These are phyloP conservation scores for Talaromyces sp. DNA, from an alignment of 2,329 filamentous ascomycete genomes.

Conservation along the genomic window DNA sequence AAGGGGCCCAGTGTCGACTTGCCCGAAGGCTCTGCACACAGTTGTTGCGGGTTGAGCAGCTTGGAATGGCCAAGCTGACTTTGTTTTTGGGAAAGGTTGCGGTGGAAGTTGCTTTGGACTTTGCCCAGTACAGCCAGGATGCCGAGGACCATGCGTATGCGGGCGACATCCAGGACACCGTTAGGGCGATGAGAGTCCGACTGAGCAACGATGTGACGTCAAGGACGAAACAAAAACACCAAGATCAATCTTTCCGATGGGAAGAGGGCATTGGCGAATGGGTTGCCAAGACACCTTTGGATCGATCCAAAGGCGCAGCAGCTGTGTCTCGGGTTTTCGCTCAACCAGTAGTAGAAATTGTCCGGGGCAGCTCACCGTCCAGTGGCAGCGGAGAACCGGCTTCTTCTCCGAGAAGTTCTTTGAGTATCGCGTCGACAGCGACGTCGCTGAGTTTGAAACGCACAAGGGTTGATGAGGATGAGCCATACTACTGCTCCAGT, in stretches of 20 bases:
- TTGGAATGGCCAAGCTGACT: slow-evolving; percentile 18
- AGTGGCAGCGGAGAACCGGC: slow-evolving; percentile 17
- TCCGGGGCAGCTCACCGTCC: slow-evolving; percentile 1
- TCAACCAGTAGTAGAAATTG: slow-evolving; percentile 9
- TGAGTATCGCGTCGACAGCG: slow-evolving; percentile 27
- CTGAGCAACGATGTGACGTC: slow-evolving; percentile 1
- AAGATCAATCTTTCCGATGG: slow-evolving; percentile 41
- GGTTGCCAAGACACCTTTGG: slow-evolving; percentile 45
- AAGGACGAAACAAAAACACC: slow-evolving; percentile 11
- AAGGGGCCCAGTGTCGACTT: slow-evolving; percentile 18
- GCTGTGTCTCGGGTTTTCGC: not conserved
- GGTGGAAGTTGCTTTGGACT: slow-evolving; percentile 35
- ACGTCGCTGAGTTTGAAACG: slow-evolving; percentile 9
- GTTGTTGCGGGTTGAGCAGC: slow-evolving; percentile 19
- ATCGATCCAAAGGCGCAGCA: slow-evolving; percentile 16
- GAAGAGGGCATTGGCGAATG: slow-evolving; percentile 55
- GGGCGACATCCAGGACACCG: slow-evolving; percentile 30
- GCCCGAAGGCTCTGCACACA: slow-evolving; percentile 22
- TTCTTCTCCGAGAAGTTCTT: slow-evolving; percentile 16
- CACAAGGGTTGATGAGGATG: not conserved
- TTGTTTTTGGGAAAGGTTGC: slow-evolving; percentile 29
- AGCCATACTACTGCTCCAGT: not conserved
- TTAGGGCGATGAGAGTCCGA: slow-evolving; percentile 12
- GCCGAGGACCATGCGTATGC: slow-evolving; percentile 36
- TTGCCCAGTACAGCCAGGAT: slow-evolving; percentile 33